Conservation (phyloP, 2,329 filamentous ascomycete species). For the Immersiporthe knoxdaviesiana region DNA sequence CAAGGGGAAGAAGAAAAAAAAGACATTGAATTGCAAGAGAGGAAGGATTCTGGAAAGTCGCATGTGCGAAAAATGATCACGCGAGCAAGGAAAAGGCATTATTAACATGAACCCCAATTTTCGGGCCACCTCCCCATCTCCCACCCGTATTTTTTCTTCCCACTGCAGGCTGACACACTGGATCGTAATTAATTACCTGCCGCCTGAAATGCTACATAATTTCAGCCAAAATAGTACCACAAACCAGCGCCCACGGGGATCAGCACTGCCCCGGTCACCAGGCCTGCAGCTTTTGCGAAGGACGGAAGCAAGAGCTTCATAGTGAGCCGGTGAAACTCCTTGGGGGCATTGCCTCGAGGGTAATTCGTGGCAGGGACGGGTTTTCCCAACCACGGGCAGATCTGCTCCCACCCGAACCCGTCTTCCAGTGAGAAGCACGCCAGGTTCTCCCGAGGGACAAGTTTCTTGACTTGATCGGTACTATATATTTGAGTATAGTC, state of each 20-base stretch:
- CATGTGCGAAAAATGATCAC: background rate
- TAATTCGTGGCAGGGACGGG: slow-evolving; percentile 37
- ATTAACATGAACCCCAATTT: slow-evolving; percentile 2
- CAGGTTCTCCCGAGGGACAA: slow-evolving; percentile 35
- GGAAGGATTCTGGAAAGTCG: background rate
- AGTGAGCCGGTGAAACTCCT: slow-evolving; percentile 33
- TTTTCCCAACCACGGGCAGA: slow-evolving; percentile 40
- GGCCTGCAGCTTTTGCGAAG: slow-evolving; percentile 7
- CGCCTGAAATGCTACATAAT: background rate
- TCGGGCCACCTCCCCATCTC: background rate
- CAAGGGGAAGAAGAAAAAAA: background rate
- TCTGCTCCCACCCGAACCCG: slow-evolving; percentile 42
- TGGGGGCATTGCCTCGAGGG: slow-evolving; percentile 38
- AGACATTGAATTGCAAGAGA: background rate
- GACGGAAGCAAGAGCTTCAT: slow-evolving; percentile 11
- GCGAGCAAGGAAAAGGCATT: background rate
- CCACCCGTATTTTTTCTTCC: too few relatives aligned
- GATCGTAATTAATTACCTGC: background rate
- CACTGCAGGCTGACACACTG: background rate
- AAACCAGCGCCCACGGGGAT: background rate
- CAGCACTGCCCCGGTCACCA: background rate
- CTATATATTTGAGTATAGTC: slow-evolving; percentile 13
- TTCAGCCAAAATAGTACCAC: background rate
- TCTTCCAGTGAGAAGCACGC: slow-evolving; percentile 39
- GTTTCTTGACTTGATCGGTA: slow-evolving; percentile 17